Base-by-base conservation (phyloP, 208 protist species). In the Leishmania mexicana region DNA sequence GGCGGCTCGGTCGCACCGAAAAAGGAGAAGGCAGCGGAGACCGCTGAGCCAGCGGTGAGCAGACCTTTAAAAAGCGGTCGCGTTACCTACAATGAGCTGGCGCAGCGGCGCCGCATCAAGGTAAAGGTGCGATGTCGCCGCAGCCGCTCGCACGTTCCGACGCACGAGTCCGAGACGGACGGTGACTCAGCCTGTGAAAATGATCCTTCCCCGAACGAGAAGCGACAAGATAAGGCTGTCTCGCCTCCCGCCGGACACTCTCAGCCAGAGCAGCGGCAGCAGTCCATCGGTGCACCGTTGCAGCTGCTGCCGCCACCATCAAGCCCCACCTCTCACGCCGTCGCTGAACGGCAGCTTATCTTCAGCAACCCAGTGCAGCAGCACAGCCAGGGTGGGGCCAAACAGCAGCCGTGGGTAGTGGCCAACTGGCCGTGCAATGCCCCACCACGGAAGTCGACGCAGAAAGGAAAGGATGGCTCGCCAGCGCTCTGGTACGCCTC, bases 401-500 rank as follows among this genome's bases (percentile, higher is more conserved):
- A 6, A 28, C 5, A 47, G 75, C 83, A 86, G 73, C 83, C 83
- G 67, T 86, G 83, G 83, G 54, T 57, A 13, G 82, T n/a, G 38
- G 54, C 47, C 21, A 82, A 83, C 47, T 79, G 78, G 83, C 78
- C 83, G 1, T 80, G 64, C 58, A 62, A 62, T 21, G 51, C 77
- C 21, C 47, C 40, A 21, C 31, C 65, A 8, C 11, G 8, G 71
- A 57, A 31, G 35, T 17, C 53, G 64, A 45, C 73, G 31, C 38
- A 68, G 1, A 79, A 80, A 51, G 24, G 42, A 3, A 80, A 83
- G 64, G 77, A 82, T 47, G 68, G 81, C 28, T 73, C 77, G 51
- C 80, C 78, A 47, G 79, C 64, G 17, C 75, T 81, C 62, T 84
- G 78, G 84, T 80, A 83, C 77, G 76, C 79, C 58, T 73, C 81